Evolutionary conservation across 192 early-diverging fungal species (phyloP).

Genomic region (Lobosporangium transversale): DNA sequence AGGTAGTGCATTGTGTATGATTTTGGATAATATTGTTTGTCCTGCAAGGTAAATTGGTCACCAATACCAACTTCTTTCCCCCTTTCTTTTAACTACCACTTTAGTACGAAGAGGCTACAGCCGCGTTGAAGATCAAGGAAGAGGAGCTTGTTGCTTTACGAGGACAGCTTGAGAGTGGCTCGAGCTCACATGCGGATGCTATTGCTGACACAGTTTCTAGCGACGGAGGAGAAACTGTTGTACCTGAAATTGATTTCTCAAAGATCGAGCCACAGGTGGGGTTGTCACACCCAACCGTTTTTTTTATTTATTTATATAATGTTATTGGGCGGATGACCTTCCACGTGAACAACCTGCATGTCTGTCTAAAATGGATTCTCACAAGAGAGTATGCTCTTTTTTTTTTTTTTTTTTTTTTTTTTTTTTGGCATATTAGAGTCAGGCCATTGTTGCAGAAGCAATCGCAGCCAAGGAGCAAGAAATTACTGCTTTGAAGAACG

Average conservation of each 20-base stretch:
- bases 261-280: constrained; percentile 51
- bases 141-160: constrained; percentile 35
- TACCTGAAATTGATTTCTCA: constrained; percentile 47
- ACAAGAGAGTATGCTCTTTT: constrained; percentile 1
- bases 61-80: no score
- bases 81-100: background rate
- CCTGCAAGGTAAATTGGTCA: no score
- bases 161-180: constrained; percentile 25
- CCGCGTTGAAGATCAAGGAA: constrained; percentile 32
- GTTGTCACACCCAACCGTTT: constrained; percentile 1
- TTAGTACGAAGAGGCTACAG: constrained; percentile 40
- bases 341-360: constrained; percentile 15
- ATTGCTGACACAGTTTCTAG: constrained; percentile 48
- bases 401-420: background rate
- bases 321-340: background rate
- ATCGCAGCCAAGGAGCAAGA: constrained; percentile 50
- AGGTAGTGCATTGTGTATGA: constrained; percentile 13
- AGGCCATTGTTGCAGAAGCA: constrained; percentile 38
- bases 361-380: background rate
- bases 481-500: constrained; percentile 29
- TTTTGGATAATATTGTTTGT: no score
- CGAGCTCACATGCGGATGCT: constrained; percentile 31
- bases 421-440: constrained; percentile 22
- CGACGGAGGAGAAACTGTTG: constrained; percentile 49
- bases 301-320: background rate